These are phyloP conservation scores for Ogataea dorogensis DNA, from an alignment of 805 yeast species.

Conservation along the genomic window DNA sequence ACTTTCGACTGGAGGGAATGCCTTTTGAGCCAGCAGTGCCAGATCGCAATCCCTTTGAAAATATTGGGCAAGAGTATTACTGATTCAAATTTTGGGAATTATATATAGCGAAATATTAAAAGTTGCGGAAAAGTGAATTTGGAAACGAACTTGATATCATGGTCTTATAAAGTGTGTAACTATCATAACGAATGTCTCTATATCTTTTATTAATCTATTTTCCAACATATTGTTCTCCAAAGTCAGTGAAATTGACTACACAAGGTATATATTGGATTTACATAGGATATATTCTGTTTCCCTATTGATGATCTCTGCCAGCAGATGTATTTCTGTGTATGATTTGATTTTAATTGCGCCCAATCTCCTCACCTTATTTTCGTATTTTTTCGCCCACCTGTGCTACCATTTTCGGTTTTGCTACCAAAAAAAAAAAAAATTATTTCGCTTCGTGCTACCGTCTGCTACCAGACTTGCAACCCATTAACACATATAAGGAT, in stretches of 20 bases:
- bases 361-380: not conserved
- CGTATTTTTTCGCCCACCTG: conserved; percentile 1
- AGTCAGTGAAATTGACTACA: no score
- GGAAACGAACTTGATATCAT: no score
- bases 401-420: conserved; percentile 13
- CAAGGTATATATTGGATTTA: no score
- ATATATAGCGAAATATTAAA: conserved; percentile 2
- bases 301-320: no score
- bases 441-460: conserved; percentile 13
- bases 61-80: conserved; percentile 20
- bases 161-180: no score
- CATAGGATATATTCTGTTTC: no score
- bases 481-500: not conserved
- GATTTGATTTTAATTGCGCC: not conserved
- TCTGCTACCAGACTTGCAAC: conserved; percentile 13
- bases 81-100: conserved; percentile 1
- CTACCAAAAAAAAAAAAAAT: conserved; percentile 13
- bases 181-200: not conserved
- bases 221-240: not conserved
- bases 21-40: conserved; percentile 1
- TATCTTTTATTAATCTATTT: not conserved
- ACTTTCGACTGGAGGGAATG: conserved; percentile 13
- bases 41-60: conserved; percentile 10
- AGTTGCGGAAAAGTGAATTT: not conserved
- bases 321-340: no score